Conservation (phyloP, 2,329 filamentous ascomycete genomes). For the Hypoxylon sp. region DNA sequence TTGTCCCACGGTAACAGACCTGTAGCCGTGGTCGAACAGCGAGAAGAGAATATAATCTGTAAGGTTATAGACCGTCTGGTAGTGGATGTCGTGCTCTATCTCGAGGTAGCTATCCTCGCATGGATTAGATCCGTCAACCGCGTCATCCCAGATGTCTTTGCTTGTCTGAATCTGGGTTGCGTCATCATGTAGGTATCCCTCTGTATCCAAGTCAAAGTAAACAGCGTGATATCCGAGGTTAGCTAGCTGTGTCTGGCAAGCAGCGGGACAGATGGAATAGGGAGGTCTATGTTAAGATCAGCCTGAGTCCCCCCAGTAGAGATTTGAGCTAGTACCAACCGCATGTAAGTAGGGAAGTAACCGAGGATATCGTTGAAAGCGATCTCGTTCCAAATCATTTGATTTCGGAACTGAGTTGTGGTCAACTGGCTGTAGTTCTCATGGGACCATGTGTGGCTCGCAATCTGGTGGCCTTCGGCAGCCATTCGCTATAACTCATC, state of each 20-base stretch:
- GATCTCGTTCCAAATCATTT: constrained; percentile 56
- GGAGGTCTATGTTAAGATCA: constrained; percentile 49
- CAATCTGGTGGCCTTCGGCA: constrained; percentile 55
- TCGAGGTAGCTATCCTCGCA: constrained; percentile 53
- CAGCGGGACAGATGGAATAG: constrained; percentile 53
- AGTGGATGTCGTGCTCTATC: constrained; percentile 65
- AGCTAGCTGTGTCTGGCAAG: constrained; percentile 51
- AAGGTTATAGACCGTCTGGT: constrained; percentile 63
- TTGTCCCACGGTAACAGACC: constrained; percentile 68
- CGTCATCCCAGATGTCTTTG: constrained; percentile 58
- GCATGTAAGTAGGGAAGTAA: constrained; percentile 56
- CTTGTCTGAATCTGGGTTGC: constrained; percentile 54
- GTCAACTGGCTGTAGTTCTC: constrained; percentile 54
- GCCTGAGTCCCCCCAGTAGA: constrained; percentile 5
- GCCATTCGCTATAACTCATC: constrained; percentile 53
- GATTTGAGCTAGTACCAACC: constrained; percentile 40
- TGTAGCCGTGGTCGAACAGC: constrained; percentile 60
- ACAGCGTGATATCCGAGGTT: constrained; percentile 53
- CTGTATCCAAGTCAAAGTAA: constrained; percentile 55
- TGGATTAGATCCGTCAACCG: constrained; percentile 52
- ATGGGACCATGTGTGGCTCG: constrained; percentile 56
- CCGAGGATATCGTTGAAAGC: constrained; percentile 56
- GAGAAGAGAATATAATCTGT: constrained; percentile 61
- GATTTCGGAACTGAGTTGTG: constrained; percentile 51
- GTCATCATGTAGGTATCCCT: constrained; percentile 54